phyloP scores from a whole-genome alignment of 176 grass and related monocot genomes.

The Paspalum vaginatum region DNA sequence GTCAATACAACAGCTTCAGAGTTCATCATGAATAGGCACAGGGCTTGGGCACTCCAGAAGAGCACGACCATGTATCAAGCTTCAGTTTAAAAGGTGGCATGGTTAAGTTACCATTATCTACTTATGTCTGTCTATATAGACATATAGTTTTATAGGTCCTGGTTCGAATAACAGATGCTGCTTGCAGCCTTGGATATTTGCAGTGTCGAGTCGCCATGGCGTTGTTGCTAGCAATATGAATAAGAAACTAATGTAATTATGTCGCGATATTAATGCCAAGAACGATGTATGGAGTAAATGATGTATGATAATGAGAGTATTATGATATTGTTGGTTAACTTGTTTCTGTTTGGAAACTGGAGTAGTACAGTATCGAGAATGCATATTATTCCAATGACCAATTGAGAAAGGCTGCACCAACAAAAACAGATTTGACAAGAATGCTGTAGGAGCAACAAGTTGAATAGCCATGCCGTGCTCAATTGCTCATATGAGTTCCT shows the following conservation, averaged over 20 bases:
- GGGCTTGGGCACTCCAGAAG: slow-evolving; percentile 64
- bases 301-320: slow-evolving; percentile 11
- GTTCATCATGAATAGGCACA: slow-evolving; percentile 65
- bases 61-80: slow-evolving; percentile 63
- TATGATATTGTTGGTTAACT: neutral
- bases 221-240: slow-evolving; percentile 29
- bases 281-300: slow-evolving; percentile 17
- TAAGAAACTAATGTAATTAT: slow-evolving; percentile 34
- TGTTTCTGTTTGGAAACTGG: neutral
- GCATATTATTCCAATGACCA: neutral
- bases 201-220: slow-evolving; percentile 11
- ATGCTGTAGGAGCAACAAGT: neutral
- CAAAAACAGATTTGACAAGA: slow-evolving; percentile 2
- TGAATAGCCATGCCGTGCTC: neutral
- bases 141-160: slow-evolving; percentile 7
- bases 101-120: slow-evolving; percentile 28
- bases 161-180: slow-evolving; percentile 40
- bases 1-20: slow-evolving; percentile 59
- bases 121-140: slow-evolving; percentile 22
- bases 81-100: slow-evolving; percentile 25
- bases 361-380: neutral
- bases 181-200: slow-evolving; percentile 21
- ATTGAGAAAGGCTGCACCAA: neutral
- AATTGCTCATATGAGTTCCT: slow-evolving; percentile 1
- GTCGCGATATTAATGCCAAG: slow-evolving; percentile 20